Evolutionary conservation across 2,329 filamentous ascomycete species (phyloP), one percentile per base, ranked within the genome.

Genomic region (Fusarium marasasianum): DNA sequence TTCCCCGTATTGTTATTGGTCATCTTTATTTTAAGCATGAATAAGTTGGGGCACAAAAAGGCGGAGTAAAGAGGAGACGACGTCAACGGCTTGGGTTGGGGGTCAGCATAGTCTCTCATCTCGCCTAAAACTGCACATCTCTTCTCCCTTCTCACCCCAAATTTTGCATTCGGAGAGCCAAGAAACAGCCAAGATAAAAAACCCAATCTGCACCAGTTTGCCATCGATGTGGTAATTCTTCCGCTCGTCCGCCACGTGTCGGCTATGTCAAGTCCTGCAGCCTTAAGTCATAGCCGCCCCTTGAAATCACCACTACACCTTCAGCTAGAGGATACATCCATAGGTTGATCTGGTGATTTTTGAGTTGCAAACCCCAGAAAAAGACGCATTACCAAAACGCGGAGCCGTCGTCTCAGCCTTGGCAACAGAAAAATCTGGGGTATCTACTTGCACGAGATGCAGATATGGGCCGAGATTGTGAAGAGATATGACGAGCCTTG

Each of bases 231-330:
- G 24, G 53, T 51, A 55, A 44, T 51, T 38, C 31, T 63, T 69
- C 67, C 67, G 64, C 26, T 70, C 67, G 67, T 44, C 67, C 67
- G 65, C 67, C 67, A 58, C 64, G 53, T 55, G 65, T 55, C 45
- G 53, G 35, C 45, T 47, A 53, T 56, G 57, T 41, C 31, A 17
- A n/a, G 8, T 48, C 7, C 22, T 54, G 40, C 47, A 62, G 44
- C 51, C 57, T 63, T 57, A 48, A 33, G 8, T 18, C 2, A 69
- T 69, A 64, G 66, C 65, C 67, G 65, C 59, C 53, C 43, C 31
- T 48, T 58, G 53, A 59, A 22, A 24, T 47, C 24, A 33, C 24
- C 15, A 60, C 55, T 31, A 3, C 29, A 10, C 2, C 5, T 6
- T n/a, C 12, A 29, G 10, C n/a, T 24, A 6, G 9, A 24, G 14